Percentiles rank a stretch among this genome's conserved stretches.
Conservation (phyloP, 371 early-diverging fungal genomes). For the Parasitella parasitica region DNA sequence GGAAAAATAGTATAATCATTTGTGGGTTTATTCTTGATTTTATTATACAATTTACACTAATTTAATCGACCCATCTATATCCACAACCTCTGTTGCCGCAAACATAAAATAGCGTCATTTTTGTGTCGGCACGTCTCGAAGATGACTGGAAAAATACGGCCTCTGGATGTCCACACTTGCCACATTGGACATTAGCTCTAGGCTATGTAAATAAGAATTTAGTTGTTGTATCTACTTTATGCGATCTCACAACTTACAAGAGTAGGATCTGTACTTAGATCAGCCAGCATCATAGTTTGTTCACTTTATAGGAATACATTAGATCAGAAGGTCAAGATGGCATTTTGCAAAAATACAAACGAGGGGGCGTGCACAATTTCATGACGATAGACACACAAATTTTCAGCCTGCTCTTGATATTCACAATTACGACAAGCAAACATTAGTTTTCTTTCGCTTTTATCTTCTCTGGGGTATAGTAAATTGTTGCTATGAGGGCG, state of each 20-base stretch:
- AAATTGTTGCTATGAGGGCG: conserved; percentile 78
- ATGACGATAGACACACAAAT: conserved; percentile 85
- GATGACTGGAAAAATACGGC: conserved; percentile 93
- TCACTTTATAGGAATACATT: conserved; percentile 49
- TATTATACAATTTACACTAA: background rate
- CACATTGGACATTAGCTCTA: conserved; percentile 68
- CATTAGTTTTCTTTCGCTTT: conserved; percentile 61
- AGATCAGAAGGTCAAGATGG: background rate
- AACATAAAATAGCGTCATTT: conserved; percentile 92
- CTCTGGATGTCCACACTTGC: conserved; percentile 71
- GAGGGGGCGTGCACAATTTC: conserved; percentile 77
- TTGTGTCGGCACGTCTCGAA: conserved; percentile 81
- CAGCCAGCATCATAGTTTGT: conserved; percentile 74
- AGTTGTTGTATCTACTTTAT: too few species aligned
- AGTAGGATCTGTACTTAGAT: conserved; percentile 83
- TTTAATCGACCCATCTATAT: conserved; percentile 70
- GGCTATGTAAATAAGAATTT: conserved; percentile 40
- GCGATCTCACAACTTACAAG: conserved; percentile 47
- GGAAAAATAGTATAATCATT: background rate
- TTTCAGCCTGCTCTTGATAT: conserved; percentile 82
- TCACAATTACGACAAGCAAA: conserved; percentile 96
- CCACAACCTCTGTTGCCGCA: conserved; percentile 79
- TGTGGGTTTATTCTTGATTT: background rate
- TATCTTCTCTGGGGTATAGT: conserved; percentile 96
- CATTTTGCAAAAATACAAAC: conserved; percentile 40